These are phyloP conservation scores for Rhizopus arrhizus DNA, from an alignment of 371 early-diverging fungal species.

Conservation along the genomic window DNA sequence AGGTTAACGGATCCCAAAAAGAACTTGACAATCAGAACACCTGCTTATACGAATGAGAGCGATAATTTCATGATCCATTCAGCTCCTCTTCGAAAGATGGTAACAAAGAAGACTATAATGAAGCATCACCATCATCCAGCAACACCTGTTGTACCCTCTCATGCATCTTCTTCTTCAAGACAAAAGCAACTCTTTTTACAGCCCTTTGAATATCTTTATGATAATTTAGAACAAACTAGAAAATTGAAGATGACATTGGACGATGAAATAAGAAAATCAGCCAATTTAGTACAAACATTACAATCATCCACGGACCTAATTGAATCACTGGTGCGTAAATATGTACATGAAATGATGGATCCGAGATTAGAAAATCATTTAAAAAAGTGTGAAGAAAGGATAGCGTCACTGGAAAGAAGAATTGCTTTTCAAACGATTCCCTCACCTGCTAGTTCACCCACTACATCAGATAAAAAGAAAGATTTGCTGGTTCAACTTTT, in stretches of 20 bases:
- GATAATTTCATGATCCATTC: constrained; percentile 44
- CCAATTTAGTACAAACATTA: constrained; percentile 71
- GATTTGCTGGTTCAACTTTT: constrained; percentile 30
- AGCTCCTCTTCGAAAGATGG: constrained; percentile 43
- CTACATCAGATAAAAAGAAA: constrained; percentile 8
- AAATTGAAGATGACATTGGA: constrained; percentile 64
- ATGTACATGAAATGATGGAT: constrained; percentile 46
- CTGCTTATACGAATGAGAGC: constrained; percentile 50
- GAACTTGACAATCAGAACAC: constrained; percentile 61
- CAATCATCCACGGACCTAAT: constrained; percentile 73
- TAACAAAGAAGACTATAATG: constrained; percentile 8
- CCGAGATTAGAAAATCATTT: constrained; percentile 24
- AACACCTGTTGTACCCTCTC: constrained; percentile 49
- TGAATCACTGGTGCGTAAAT: constrained; percentile 70
- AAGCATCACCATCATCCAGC: constrained; percentile 8
- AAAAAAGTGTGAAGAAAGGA: constrained; percentile 28
- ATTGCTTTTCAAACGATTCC: constrained; percentile 16
- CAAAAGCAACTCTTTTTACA: constrained; percentile 56
- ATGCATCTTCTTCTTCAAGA: constrained; percentile 21
- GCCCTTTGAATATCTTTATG: constrained; percentile 60
- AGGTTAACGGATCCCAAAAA: constrained; percentile 43
- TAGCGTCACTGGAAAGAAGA: constrained; percentile 29
- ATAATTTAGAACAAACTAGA: constrained; percentile 58
- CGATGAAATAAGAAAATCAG: constrained; percentile 75
- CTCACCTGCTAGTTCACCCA: constrained; percentile 19